Percentiles rank a stretch among this genome's conserved stretches.
phyloP scores from a whole-genome alignment of 2,329 filamentous ascomycete genomes.

The Trichoderma breve region DNA sequence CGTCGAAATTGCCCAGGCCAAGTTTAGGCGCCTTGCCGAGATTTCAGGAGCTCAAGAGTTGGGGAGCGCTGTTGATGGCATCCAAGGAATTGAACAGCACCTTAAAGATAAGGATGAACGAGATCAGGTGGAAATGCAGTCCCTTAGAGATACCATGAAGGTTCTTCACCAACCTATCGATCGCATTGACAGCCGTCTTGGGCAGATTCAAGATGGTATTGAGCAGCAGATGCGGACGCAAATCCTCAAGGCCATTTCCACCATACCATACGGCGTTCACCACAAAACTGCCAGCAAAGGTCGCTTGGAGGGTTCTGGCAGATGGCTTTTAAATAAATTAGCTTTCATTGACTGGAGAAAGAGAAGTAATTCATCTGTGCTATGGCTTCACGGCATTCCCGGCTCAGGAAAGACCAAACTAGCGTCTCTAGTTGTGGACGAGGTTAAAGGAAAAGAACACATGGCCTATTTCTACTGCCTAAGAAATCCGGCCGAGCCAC shows the following conservation, averaged over 20 bases:
- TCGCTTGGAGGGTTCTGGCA: conserved; percentile 1
- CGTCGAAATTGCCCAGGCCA: background rate
- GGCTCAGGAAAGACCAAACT: conserved; percentile 11
- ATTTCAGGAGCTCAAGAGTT: background rate
- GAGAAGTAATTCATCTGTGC: background rate
- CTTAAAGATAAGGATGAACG: background rate
- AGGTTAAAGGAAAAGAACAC: background rate
- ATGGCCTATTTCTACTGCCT: conserved; percentile 4
- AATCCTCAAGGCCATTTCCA: conserved; percentile 2
- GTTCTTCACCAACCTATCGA: background rate
- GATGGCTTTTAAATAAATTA: background rate
- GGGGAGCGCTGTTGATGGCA: background rate
- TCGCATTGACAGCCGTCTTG: background rate
- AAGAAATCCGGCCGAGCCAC: conserved; percentile 4
- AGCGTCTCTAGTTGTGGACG: conserved; percentile 3
- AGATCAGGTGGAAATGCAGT: background rate
- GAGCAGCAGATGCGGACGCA: background rate
- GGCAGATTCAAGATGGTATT: background rate
- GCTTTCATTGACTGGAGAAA: background rate
- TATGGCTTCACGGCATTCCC: conserved; percentile 12
- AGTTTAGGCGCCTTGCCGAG: background rate
- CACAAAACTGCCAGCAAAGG: conserved; percentile 11
- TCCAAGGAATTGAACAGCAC: background rate
- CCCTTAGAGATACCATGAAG: background rate
- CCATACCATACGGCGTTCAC: background rate